Evolutionary conservation across 2,329 filamentous ascomycete species (phyloP), one percentile per base, ranked within the genome.

Genomic region (Aureobasidium leucospermi): DNA sequence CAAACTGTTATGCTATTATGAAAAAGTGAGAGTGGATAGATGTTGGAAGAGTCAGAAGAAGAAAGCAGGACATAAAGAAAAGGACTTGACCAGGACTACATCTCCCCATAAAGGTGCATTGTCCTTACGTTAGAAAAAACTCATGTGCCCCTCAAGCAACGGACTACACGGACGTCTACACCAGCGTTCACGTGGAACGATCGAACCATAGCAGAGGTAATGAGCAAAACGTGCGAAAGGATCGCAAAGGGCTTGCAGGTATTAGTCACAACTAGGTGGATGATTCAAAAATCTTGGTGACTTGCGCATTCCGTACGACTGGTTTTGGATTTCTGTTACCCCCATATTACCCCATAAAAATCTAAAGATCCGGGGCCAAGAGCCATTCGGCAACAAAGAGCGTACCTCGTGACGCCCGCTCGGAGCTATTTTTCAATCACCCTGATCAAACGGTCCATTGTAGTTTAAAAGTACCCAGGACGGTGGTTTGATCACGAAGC

Each of bases 71-170:
- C 39, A n/a, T 23, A 32, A 41, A 19, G 36, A 31, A 7, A 31
- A 47, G 43, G 43, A 41, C 32, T 31, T 39, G 7, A 47, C 42
- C 43, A 48, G 43, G 55, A 58, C 42, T 58, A 58, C 48, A 58
- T 58, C 43, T 39, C 55, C 39, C 32, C 38, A 48, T 23, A n/a
- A 13, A 47, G 55, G 38, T 19, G 51, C 55, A 58, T 58, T 58
- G 42, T 58, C 55, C 39, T 58, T 58, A 58, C 55, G 55, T 48
- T 58, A 58, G 32, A 47, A 48, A 23, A 58, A 41, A 42, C 43
- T 39, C 52, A 48, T 19, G 11, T 9, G 4, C 55, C 55, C 55
- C 43, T 58, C 43, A 48, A 48, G 41, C 43, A 7, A 43, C 34
- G 55, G 29, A 29, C 19, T 46, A 11, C 28, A 46, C 41, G 19